Conservation (phyloP, 148 eudicot species). For the Cornus controversa region DNA sequence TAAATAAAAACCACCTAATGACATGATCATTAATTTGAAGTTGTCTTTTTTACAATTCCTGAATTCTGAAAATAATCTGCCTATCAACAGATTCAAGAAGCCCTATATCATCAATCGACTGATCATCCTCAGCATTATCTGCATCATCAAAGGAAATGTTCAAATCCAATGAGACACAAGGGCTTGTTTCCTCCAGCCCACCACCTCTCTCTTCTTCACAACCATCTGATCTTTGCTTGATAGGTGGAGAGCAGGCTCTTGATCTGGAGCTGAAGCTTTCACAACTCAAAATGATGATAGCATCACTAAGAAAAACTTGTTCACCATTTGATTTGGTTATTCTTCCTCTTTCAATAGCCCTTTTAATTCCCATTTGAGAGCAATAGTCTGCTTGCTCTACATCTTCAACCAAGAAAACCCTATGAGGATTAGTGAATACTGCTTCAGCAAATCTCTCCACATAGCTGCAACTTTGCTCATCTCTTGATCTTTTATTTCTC, state of each 20-base stretch:
- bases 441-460: constrained; percentile 51
- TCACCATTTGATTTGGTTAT: constrained; percentile 43
- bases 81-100: constrained; percentile 64
- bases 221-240: constrained; percentile 32
- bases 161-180: constrained; percentile 65
- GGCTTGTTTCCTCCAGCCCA: constrained; percentile 19
- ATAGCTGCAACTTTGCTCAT: constrained; percentile 61
- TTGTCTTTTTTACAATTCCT: constrained; percentile 24
- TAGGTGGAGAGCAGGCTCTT: constrained; percentile 59
- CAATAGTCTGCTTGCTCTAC: constrained; percentile 66
- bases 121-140: constrained; percentile 29
- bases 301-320: constrained; percentile 59
- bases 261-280: constrained; percentile 60
- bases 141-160: constrained; percentile 60
- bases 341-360: constrained; percentile 71
- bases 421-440: constrained; percentile 51
- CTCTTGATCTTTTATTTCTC: constrained; percentile 64
- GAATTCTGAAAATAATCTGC: constrained; percentile 45
- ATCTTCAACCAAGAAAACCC: constrained; percentile 81
- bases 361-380: constrained; percentile 66
- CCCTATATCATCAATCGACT: constrained; percentile 54
- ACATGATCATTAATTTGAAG: background rate
- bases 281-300: constrained; percentile 69
- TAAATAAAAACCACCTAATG: background rate
- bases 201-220: constrained; percentile 12